Evolutionary conservation across 23 red algal genomes (phyloP), one percentile per base, ranked within the genome.

Genomic region (Cyanidium caldarium): DNA sequence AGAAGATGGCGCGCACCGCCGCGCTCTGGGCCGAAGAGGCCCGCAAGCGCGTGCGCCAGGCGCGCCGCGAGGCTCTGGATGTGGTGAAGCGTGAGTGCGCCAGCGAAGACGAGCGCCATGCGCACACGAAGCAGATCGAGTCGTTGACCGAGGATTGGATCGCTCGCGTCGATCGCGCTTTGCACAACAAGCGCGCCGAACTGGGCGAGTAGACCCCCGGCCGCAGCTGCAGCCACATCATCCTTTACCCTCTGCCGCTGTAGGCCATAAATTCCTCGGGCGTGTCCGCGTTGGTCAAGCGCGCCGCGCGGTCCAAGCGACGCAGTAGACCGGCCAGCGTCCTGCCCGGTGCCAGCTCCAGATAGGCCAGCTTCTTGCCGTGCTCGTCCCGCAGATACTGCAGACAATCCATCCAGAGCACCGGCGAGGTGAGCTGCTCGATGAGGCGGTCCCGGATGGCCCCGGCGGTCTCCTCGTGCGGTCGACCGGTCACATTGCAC

Each of bases 291-390:
- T 77, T 81, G 34, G 34, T 36, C 3, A 87, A 78, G 20, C 39
- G 72, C 45, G 57, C 42, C 41, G 65, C 71, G 10, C 77, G 43
- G 38, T 87, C 80, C 21, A 87, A 84, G 67, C 84, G 80, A 14
- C 81, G 43, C 78, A 95, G 76, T 20, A 95, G 76, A 26, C 83
- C 90, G 30, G 77, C 57, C 28, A 95, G 71, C n/a, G 78, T 95
- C 44, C 72, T 83, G 15, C 83, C 90, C 14, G 90, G 90, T 14
- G 90, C 90, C 13, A 95, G 78, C 56, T 95, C 90, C 34, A 78
- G 42, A 69, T 70, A 95, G 38, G 19, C 20, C 7, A 3, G 17
- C 30, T 34, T 31, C 21, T 72, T 5, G 39, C 44, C 19, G 66
- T 45, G 58, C 71, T 73, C 25, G 67, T 68, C 2, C 70, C 35